These are phyloP conservation scores for Candida krabiensis DNA, from an alignment of 805 yeast genomes.

Conservation along the genomic window DNA sequence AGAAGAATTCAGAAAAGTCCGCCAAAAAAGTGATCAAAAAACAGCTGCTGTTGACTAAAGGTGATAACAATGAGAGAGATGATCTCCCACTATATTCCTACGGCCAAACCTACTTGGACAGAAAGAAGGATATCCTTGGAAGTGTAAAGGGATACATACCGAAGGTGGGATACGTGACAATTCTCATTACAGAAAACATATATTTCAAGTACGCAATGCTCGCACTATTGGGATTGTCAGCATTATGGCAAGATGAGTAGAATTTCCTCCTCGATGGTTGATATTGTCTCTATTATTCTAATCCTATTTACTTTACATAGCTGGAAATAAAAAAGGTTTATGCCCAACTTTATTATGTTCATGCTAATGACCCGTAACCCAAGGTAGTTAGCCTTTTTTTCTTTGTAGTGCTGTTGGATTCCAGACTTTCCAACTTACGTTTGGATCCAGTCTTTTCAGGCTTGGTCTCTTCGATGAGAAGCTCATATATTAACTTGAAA, in stretches of 20 bases:
- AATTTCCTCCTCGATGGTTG: slow-evolving; percentile 1
- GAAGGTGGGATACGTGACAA: slow-evolving; percentile 85
- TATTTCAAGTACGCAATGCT: slow-evolving; percentile 78
- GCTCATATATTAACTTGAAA: slow-evolving; percentile 17
- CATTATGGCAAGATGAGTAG: slow-evolving; percentile 60
- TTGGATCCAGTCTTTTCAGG: slow-evolving; percentile 5
- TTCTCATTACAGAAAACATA: slow-evolving; percentile 83
- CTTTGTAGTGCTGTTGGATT: slow-evolving; percentile 8
- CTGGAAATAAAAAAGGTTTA: no score
- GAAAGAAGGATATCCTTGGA: slow-evolving; percentile 79
- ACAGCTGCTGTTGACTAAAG: slow-evolving; percentile 85
- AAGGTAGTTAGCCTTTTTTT: slow-evolving; percentile 23
- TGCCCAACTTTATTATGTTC: no score
- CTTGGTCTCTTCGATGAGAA: slow-evolving; percentile 17
- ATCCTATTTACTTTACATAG: no score
- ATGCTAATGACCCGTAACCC: slow-evolving; percentile 26
- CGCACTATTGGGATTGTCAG: slow-evolving; percentile 70
- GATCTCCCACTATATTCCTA: slow-evolving; percentile 83
- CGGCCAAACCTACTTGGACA: slow-evolving; percentile 72
- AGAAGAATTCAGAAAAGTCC: slow-evolving; percentile 10
- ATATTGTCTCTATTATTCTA: neutral
- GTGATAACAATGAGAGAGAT: slow-evolving; percentile 93
- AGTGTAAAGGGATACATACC: slow-evolving; percentile 93
- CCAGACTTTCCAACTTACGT: slow-evolving; percentile 9
- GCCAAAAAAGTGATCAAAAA: slow-evolving; percentile 5